phyloP scores from a whole-genome alignment of 2,329 filamentous ascomycete species.

The Phaeosphaeriaceae sp. region DNA sequence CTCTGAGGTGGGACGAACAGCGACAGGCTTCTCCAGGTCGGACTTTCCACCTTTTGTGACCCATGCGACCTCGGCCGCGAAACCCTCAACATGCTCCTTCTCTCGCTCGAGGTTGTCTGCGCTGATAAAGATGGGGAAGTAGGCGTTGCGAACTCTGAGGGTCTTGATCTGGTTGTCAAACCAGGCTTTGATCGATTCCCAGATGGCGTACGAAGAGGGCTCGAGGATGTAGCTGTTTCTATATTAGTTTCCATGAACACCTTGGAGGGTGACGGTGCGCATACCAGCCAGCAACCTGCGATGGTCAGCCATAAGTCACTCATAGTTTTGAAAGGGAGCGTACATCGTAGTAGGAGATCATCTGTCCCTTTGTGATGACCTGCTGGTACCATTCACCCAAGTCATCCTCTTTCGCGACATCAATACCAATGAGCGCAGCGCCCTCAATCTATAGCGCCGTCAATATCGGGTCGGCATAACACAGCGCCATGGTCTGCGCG shows the following conservation, averaged over 20 bases:
- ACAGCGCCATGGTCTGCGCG: not conserved
- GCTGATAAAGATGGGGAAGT: conserved; percentile 92
- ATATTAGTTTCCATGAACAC: not conserved
- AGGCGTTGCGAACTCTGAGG: conserved; percentile 92
- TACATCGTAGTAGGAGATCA: conserved; percentile 98
- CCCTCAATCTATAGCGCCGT: conserved; percentile 59
- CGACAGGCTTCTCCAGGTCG: conserved; percentile 83
- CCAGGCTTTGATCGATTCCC: conserved; percentile 70
- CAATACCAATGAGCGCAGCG: conserved; percentile 82
- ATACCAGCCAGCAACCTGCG: conserved; percentile 41
- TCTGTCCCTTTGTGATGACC: conserved; percentile 93
- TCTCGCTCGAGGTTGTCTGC: conserved; percentile 81
- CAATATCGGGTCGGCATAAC: conserved; percentile 15
- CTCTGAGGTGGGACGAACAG: conserved; percentile 74
- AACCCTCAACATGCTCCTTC: conserved; percentile 97
- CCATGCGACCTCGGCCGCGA: conserved; percentile 91
- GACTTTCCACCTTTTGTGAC: conserved; percentile 91
- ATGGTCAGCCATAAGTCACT: conserved; percentile 5
- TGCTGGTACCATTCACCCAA: conserved; percentile 98
- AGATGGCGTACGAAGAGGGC: conserved; percentile 72
- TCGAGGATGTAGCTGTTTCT: conserved; percentile 72
- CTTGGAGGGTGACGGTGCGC: not conserved
- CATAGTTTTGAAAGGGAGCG: conserved; percentile 52
- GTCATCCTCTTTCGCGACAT: conserved; percentile 82
- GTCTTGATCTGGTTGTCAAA: conserved; percentile 78